Conservation (phyloP, 225 moss, liverwort and hornwort species). For the Sphagnum tenellum region DNA sequence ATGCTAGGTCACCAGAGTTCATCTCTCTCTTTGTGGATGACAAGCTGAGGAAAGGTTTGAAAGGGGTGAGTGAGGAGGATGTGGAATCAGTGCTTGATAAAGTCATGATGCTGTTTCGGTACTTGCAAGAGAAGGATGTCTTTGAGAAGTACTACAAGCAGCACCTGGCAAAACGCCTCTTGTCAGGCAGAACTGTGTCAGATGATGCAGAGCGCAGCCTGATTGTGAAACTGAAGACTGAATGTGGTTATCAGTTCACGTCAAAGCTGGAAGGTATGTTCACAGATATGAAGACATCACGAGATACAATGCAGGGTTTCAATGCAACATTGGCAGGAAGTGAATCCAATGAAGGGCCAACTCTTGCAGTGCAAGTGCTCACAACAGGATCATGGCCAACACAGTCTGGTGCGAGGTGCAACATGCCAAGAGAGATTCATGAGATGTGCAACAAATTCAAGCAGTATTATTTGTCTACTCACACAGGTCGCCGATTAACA, state of each 20-base stretch:
- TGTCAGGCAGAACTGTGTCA: constrained; percentile 56
- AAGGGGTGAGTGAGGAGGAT: constrained; percentile 59
- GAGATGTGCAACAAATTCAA: constrained; percentile 58
- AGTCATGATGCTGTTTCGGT: constrained; percentile 63
- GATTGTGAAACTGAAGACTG: constrained; percentile 60
- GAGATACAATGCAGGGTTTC: constrained; percentile 60
- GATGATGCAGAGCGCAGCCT: constrained; percentile 64
- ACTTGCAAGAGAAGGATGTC: constrained; percentile 59
- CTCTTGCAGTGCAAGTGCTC: constrained; percentile 53
- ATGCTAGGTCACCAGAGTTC: constrained; percentile 53
- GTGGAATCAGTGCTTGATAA: constrained; percentile 56
- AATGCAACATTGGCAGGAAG: constrained; percentile 35
- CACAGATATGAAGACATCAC: constrained; percentile 59
- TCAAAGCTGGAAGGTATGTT: constrained; percentile 64
- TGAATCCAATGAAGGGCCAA: constrained; percentile 48
- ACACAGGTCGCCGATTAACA: constrained; percentile 51
- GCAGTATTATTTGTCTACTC: constrained; percentile 51
- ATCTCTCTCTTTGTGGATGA: constrained; percentile 63
- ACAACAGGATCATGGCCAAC: constrained; percentile 65
- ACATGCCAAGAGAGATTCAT: constrained; percentile 55
- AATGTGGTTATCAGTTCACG: constrained; percentile 57
- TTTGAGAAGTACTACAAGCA: constrained; percentile 64
- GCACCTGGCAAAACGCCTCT: constrained; percentile 50
- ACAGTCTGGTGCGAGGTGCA: constrained; percentile 57
- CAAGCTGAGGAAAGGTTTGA: constrained; percentile 55